These are phyloP conservation scores for Ophiostoma perfectum DNA, from an alignment of 2,329 filamentous ascomycete species.

Conservation along the genomic window DNA sequence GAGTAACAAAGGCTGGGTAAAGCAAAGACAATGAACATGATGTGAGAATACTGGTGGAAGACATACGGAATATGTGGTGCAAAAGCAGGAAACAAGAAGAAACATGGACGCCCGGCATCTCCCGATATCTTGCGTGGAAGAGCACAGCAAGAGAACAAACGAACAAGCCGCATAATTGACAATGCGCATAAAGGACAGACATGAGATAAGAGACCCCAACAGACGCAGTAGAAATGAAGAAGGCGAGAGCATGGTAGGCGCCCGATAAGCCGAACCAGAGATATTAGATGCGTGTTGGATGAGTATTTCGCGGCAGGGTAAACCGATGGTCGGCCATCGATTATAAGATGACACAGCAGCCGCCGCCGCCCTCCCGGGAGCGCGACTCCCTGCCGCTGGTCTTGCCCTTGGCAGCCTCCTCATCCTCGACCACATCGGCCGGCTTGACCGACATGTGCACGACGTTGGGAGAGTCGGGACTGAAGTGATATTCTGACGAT, in stretches of 20 bases:
- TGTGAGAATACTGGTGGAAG: not conserved
- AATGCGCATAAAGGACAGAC: not conserved
- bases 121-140: not conserved
- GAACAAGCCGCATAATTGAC: not conserved
- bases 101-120: constrained; percentile 14
- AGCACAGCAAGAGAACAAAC: constrained; percentile 9
- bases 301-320: no score
- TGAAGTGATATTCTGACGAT: constrained; percentile 70
- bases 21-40: not conserved
- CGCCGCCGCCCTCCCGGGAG: constrained; percentile 38
- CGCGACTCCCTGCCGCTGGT: constrained; percentile 39
- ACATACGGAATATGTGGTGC: not conserved
- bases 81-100: not conserved
- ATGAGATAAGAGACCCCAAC: not conserved
- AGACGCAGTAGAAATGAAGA: not conserved
- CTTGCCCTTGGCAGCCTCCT: constrained; percentile 65
- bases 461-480: constrained; percentile 68
- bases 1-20: constrained; percentile 1
- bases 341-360: constrained; percentile 51
- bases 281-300: not conserved
- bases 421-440: constrained; percentile 76
- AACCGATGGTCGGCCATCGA: not conserved
- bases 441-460: constrained; percentile 94
- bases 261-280: not conserved
- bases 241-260: not conserved